These are phyloP conservation scores for Globisporangium paroecandrum DNA, from an alignment of 352 stramenopile species.

Conservation along the genomic window DNA sequence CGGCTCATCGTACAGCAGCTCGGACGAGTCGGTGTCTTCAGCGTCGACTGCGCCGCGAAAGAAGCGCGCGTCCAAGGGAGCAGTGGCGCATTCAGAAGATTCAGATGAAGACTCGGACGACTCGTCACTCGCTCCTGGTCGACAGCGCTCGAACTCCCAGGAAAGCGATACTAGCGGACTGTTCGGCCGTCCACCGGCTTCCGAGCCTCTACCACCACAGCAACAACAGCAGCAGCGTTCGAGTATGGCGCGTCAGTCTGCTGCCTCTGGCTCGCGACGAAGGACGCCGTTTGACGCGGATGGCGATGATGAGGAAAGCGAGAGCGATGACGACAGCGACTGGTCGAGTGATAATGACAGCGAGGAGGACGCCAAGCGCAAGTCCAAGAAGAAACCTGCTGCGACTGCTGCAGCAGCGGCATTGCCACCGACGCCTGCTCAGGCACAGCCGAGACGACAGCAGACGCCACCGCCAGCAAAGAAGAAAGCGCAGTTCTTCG, in stretches of 20 bases:
- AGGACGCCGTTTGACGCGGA: slow-evolving; percentile 37
- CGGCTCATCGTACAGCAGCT: slow-evolving; percentile 67
- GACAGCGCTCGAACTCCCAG: slow-evolving; percentile 38
- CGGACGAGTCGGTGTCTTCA: slow-evolving; percentile 45
- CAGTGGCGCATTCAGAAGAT: slow-evolving; percentile 11
- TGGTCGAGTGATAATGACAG: slow-evolving; percentile 50
- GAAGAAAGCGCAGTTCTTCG: slow-evolving; percentile 47
- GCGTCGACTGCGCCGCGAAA: slow-evolving; percentile 17
- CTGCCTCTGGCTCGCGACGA: slow-evolving; percentile 23
- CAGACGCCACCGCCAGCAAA: slow-evolving; percentile 20
- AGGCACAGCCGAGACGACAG: not conserved
- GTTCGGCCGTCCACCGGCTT: slow-evolving; percentile 40
- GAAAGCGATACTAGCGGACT: slow-evolving; percentile 57
- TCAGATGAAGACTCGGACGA: slow-evolving; percentile 33
- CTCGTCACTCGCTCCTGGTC: slow-evolving; percentile 23
- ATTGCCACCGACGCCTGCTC: slow-evolving; percentile 13
- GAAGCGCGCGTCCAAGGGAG: slow-evolving; percentile 17
- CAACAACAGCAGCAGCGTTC: not conserved
- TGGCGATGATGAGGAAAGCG: slow-evolving; percentile 41
- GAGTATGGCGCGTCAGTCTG: slow-evolving; percentile 17
- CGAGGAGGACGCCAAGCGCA: slow-evolving; percentile 23
- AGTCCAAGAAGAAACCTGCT: slow-evolving; percentile 13
- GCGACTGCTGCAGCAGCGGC: not conserved
- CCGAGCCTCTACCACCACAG: slow-evolving; percentile 7
- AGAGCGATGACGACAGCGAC: slow-evolving; percentile 42